These are phyloP conservation scores for Apiotrichum porosum DNA, from an alignment of 1,284 basidiomycete species.

Conservation along the genomic window DNA sequence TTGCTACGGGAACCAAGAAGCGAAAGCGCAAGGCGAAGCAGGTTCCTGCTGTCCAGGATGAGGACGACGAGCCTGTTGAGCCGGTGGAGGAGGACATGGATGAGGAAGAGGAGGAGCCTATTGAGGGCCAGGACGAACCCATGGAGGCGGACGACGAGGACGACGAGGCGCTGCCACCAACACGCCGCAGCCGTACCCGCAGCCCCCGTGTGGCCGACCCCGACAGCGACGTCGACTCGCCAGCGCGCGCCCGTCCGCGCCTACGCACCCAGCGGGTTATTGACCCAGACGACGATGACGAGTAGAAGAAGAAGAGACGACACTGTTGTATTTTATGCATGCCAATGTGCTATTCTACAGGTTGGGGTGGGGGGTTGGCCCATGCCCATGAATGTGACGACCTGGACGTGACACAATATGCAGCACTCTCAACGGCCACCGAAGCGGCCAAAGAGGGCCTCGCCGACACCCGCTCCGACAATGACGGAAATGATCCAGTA, in stretches of 20 bases:
- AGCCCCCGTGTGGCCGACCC: neutral
- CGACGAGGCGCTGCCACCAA: neutral
- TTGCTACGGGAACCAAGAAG: constrained; percentile 33
- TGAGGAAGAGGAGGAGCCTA: constrained; percentile 5
- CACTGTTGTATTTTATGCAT: constrained; percentile 17
- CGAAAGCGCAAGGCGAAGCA: constrained; percentile 26
- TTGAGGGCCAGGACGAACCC: constrained; percentile 6
- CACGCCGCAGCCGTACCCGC: too few species aligned
- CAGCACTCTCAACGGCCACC: too few species aligned
- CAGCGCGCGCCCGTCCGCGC: neutral
- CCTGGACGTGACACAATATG: too few species aligned
- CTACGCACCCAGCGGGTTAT: constrained; percentile 9
- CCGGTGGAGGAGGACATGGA: neutral
- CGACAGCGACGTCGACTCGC: neutral
- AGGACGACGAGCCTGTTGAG: constrained; percentile 1
- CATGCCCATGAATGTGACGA: too few species aligned
- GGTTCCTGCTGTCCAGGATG: constrained; percentile 10
- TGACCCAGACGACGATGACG: constrained; percentile 22
- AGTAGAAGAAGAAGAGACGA: too few species aligned
- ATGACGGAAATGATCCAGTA: constrained; percentile 43
- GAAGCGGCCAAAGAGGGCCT: constrained; percentile 40
- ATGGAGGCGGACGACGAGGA: neutral
- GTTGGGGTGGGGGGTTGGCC: too few species aligned
- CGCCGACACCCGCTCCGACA: constrained; percentile 37
- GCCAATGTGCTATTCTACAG: constrained; percentile 1